Conservation (phyloP, 2,329 filamentous ascomycete genomes). For the Colletotrichum filicis region DNA sequence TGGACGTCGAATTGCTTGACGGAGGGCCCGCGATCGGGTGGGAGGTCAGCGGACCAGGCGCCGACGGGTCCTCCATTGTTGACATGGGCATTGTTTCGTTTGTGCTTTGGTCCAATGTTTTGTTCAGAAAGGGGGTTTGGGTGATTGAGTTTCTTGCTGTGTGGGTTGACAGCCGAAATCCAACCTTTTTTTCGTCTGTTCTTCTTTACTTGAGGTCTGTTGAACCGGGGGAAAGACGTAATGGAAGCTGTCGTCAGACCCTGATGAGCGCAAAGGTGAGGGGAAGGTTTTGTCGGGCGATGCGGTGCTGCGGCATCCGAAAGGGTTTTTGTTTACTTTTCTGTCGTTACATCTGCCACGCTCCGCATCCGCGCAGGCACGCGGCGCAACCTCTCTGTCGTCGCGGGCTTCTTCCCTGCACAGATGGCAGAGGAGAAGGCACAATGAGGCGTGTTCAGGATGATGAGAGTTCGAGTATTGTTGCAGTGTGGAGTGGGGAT, state of each 20-base stretch:
- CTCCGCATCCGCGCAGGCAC: conserved; percentile 19
- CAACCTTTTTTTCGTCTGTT: neutral
- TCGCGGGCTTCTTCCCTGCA: conserved; percentile 29
- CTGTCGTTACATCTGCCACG: conserved; percentile 12
- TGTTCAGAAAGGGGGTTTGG: neutral
- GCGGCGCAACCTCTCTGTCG: conserved; percentile 1
- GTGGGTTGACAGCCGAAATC: neutral
- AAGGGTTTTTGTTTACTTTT: conserved; percentile 30
- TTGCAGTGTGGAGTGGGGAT: neutral
- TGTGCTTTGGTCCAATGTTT: neutral
- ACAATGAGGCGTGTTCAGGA: neutral
- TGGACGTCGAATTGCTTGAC: neutral
- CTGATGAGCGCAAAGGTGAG: neutral
- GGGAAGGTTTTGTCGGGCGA: neutral
- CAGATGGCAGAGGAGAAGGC: neutral
- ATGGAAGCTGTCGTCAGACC: neutral
- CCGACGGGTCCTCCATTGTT: conserved; percentile 11
- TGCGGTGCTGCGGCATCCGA: conserved; percentile 14
- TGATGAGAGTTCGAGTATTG: neutral
- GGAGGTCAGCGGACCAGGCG: conserved; percentile 34
- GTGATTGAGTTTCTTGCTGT: neutral
- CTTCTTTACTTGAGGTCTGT: neutral
- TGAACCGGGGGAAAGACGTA: neutral
- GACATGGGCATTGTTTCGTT: neutral
- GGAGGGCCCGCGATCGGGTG: conserved; percentile 28